Conservation (phyloP, 2,329 filamentous ascomycete species). For the Alternaria sp. region DNA sequence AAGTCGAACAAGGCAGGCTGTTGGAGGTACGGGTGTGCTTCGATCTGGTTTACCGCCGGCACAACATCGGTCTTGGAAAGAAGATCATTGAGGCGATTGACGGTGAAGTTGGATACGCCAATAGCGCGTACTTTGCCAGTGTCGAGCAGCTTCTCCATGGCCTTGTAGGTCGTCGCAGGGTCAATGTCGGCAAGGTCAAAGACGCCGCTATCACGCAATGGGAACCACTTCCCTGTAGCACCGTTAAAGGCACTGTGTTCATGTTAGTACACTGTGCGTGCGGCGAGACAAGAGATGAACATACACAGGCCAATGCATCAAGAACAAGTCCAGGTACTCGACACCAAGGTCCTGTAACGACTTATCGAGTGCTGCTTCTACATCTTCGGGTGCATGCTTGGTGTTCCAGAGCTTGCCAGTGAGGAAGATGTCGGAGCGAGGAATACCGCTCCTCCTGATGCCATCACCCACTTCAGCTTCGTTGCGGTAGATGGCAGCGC, state of each 20-base stretch:
- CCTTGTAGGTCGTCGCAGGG: constrained; percentile 76
- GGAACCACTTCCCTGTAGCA: constrained; percentile 43
- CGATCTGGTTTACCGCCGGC: constrained; percentile 77
- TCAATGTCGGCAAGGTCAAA: constrained; percentile 77
- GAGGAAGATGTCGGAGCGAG: constrained; percentile 70
- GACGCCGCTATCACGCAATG: constrained; percentile 59
- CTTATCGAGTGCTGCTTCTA: constrained; percentile 63
- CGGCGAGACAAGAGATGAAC: not conserved
- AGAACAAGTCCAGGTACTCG: constrained; percentile 70
- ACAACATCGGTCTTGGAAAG: constrained; percentile 68
- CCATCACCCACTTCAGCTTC: constrained; percentile 74
- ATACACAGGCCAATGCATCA: constrained; percentile 68
- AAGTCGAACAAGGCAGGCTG: constrained; percentile 64
- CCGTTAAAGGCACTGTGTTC: constrained; percentile 23
- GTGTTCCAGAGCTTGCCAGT: constrained; percentile 84
- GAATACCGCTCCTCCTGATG: constrained; percentile 67
- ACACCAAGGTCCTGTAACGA: constrained; percentile 66
- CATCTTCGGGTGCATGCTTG: constrained; percentile 68
- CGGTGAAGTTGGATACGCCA: constrained; percentile 83
- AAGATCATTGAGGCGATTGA: constrained; percentile 73
- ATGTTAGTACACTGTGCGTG: not conserved
- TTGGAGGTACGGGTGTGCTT: constrained; percentile 66
- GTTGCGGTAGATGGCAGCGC: constrained; percentile 77
- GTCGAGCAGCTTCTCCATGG: constrained; percentile 70
- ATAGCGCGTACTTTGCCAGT: constrained; percentile 77